Base-by-base conservation (phyloP, 106 monocot species). In the Allium fistulosum region DNA sequence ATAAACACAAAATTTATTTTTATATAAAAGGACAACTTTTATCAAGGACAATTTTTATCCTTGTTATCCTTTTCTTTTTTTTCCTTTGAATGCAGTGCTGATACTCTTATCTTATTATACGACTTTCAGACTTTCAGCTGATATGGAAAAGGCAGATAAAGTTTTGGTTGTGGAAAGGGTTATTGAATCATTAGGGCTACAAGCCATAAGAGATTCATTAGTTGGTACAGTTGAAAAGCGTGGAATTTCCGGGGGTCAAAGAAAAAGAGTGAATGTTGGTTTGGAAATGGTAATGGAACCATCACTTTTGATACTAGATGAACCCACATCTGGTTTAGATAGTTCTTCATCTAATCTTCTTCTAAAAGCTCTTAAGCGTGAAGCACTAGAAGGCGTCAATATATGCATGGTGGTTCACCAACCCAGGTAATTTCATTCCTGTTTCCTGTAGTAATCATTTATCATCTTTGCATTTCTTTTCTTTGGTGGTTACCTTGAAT, bases 231-330 rank as follows among this genome's bases (percentile, higher is more conserved):
- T 94, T 13, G 94, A 94, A 73, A 94, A 94, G 75, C 86, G 90
- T 58, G 94, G 90, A 65, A 94, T 94, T 55, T 94, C 90, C 58
- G 90, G 94, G n/a, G 94, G 94, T 22, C 94, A 94, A 65, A 90
- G 94, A 70, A 94, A 94, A 70, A 71, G 94, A 46, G 94, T 94
- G 63, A 94, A 94, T 71, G 90, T 94, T 67, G 94, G 94, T 8
- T 37, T 94, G 28, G 94, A 94, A 80, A 94, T 94, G 94, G 94
- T 94, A 26, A 94, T 94, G 80, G 94, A 94, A 22, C 94, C 94
- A 10, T 94, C 94, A 64, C 59, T 94, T 22, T 71, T 94, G 68
- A 87, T 94, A 70, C 77, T 94, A 8, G 94, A 94, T 77, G 94
- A 94, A 71, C 94, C 94, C 15, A 94, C 94, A 62, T 90, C 94